Percentiles rank a stretch among this genome's conserved stretches.
Evolutionary conservation across 768 basidiomycete genomes (phyloP).

Genomic region (Phaffia tasmanica): DNA sequence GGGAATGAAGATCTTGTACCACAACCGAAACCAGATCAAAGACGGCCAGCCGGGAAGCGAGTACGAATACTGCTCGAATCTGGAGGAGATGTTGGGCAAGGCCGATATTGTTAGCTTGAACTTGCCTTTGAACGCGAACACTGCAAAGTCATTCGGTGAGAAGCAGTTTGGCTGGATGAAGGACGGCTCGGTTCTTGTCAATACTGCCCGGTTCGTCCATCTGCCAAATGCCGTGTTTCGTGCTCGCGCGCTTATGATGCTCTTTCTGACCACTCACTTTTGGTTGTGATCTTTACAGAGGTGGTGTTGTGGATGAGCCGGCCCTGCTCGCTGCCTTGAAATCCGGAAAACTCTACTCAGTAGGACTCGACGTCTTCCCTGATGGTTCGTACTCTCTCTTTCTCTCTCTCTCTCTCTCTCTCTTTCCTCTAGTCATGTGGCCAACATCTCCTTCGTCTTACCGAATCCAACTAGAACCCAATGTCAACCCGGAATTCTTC

Average conservation of each 20-base stretch:
- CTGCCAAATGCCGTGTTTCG: not conserved
- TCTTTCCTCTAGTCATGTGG: not conserved
- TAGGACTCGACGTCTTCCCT: constrained; percentile 26
- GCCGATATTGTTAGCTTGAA: constrained; percentile 79
- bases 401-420: not conserved
- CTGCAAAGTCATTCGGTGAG: constrained; percentile 25
- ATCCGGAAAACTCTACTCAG: constrained; percentile 24
- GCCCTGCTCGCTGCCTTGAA: constrained; percentile 21
- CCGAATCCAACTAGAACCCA: constrained; percentile 2
- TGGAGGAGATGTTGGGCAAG: constrained; percentile 53
- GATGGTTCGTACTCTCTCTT: constrained; percentile 6
- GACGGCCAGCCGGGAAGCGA: constrained; percentile 35
- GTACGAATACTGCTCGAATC: constrained; percentile 60
- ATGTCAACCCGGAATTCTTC: constrained; percentile 36
- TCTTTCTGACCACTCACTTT: not conserved
- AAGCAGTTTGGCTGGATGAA: constrained; percentile 27
- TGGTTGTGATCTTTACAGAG: not conserved
- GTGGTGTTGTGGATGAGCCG: constrained; percentile 25
- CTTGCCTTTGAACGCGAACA: constrained; percentile 46
- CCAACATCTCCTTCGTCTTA: not conserved
- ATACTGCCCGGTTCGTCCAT: constrained; percentile 22
- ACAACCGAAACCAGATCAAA: constrained; percentile 43
- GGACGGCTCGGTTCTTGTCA: constrained; percentile 24
- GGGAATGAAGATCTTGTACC: constrained; percentile 79
- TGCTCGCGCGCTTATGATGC: not conserved